phyloP scores from a whole-genome alignment of 1,284 basidiomycete genomes.

The Erythrobasidium hasegawianum region DNA sequence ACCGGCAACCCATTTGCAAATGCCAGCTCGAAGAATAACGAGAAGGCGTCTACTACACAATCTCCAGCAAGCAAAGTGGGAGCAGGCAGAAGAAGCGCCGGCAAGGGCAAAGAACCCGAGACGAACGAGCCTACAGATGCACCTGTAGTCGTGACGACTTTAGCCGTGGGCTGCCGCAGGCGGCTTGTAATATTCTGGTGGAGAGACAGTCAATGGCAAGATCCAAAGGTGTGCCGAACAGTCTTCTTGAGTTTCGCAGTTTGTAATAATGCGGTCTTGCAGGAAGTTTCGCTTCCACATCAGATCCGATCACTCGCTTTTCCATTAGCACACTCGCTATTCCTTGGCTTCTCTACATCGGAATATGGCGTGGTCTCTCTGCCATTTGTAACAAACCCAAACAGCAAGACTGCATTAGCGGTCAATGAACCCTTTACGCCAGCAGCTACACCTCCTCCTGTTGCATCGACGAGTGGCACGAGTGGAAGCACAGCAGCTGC shows the following conservation, averaged over 20 bases:
- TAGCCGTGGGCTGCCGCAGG: conserved; percentile 80
- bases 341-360: conserved; percentile 69
- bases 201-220: conserved; percentile 76
- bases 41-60: neutral
- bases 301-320: conserved; percentile 46
- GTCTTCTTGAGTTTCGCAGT: conserved; percentile 35
- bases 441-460: conserved; percentile 9
- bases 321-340: conserved; percentile 58
- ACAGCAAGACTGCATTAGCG: neutral
- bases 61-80: conserved; percentile 16
- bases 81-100: conserved; percentile 39
- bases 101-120: conserved; percentile 34
- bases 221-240: conserved; percentile 59
- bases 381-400: conserved; percentile 31
- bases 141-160: conserved; percentile 57
- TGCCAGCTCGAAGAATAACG: conserved; percentile 12
- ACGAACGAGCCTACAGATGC: conserved; percentile 17
- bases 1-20: conserved; percentile 43
- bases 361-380: conserved; percentile 73
- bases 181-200: conserved; percentile 81
- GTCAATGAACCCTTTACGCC: conserved; percentile 40
- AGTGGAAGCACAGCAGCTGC: conserved; percentile 2
- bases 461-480: neutral
- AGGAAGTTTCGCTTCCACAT: conserved; percentile 79
- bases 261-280: conserved; percentile 25